phyloP scores from a whole-genome alignment of 2,329 filamentous ascomycete species.

The Paecilomyces niveus region DNA sequence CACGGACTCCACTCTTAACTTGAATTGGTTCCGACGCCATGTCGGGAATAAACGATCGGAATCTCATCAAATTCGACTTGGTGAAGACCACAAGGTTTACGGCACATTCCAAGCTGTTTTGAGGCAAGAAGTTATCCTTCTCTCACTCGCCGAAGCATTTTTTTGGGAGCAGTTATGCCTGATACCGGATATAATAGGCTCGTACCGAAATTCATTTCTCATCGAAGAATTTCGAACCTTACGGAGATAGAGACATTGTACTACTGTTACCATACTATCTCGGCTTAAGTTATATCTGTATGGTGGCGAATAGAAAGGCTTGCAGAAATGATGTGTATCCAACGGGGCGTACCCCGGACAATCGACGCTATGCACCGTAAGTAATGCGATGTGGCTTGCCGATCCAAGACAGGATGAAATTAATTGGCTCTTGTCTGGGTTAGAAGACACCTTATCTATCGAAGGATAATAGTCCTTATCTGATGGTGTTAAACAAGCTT shows the following conservation, averaged over 20 bases:
- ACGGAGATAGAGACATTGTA: neutral
- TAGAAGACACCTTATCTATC: neutral
- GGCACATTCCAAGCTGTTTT: neutral
- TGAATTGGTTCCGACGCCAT: neutral
- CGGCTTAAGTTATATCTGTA: neutral
- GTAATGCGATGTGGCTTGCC: neutral
- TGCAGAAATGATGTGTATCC: no score
- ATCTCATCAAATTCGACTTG: neutral
- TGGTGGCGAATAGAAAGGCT: neutral
- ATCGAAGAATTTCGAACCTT: neutral
- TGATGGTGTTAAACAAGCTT: neutral
- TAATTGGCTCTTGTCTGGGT: neutral
- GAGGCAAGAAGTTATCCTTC: neutral
- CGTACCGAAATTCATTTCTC: neutral
- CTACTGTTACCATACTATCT: neutral
- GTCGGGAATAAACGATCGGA: neutral
- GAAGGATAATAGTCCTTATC: neutral
- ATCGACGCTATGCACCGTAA: neutral
- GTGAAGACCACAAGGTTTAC: neutral
- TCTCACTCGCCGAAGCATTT: neutral
- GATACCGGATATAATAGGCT: neutral
- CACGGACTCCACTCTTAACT: neutral
- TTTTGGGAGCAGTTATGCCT: neutral
- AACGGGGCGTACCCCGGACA: neutral
- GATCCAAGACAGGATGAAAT: neutral